Base-by-base conservation (phyloP, 1,284 basidiomycete species). In the Cutaneotrichosporon mucoides region DNA sequence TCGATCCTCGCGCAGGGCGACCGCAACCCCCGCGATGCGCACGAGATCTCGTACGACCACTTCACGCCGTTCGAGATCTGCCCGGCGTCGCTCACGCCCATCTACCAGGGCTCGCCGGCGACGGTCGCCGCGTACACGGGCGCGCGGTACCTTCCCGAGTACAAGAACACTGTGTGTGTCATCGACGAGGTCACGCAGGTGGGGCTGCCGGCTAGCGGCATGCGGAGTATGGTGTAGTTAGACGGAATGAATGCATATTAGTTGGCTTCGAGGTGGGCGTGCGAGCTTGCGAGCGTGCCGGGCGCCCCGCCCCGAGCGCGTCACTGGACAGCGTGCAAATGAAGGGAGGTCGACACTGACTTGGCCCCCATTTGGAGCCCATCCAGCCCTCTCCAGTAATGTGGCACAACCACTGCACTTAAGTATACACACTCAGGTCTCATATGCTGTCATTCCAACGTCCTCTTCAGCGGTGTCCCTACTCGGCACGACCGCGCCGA, bases 51-150 rank as follows among this genome's bases (percentile, higher is more conserved):
- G 13, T 99, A 97, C 73, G 94, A 98, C 79, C 89, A 96, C 71
- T 90, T 91, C 72, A 90, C 89, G 24, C 85, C 88, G 61, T 99
- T 99, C 77, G 91, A 94, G 66, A 86, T 99, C 64, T 99, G 95
- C 77, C 92, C 90, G 5, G 93, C 87, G n/a, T 89, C 86, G 65
- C 90, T 89, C 73, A 89, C 89, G n/a, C 91, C 95, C 37, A 96
- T 99, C 74, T 95, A 95, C 82, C 88, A 88, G 77, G 91, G 90
- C 37, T 88, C 88, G 45, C 84, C 88, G 2, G 82, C 84, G 0
- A 88, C 93, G 37, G 85, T 86, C 56, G 92, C 92, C 71, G 90
- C 94, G n/a, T 95, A 95, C 75, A 95, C 92, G 34, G 89, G 94
- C 56, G 91, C 92, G 33, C 84, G 87, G 57, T 99, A 90, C 81